These are phyloP conservation scores for Eucalyptus rudis DNA, from an alignment of 345 rosid species.

Conservation along the genomic window DNA sequence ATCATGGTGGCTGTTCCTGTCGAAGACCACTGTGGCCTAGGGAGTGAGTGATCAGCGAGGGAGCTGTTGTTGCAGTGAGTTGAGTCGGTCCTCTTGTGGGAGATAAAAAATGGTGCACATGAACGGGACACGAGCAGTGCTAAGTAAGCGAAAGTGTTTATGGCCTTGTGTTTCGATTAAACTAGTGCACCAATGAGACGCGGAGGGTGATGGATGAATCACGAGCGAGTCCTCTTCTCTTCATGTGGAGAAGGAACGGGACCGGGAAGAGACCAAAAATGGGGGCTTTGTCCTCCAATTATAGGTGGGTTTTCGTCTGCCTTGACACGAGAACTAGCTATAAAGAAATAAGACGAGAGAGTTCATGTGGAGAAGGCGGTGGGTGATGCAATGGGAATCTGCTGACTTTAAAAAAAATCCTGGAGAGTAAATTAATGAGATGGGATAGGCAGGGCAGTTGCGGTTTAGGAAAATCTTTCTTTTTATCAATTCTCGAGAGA, in stretches of 20 bases:
- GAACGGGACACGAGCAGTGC: background rate
- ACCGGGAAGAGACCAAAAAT: background rate
- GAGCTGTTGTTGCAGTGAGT: background rate
- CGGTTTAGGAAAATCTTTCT: background rate
- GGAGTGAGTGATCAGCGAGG: background rate
- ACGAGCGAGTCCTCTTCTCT: background rate
- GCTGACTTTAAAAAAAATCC: background rate
- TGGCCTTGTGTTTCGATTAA: background rate
- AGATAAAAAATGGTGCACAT: background rate
- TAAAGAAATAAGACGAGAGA: background rate
- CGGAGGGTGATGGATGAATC: background rate
- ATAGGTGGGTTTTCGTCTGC: background rate
- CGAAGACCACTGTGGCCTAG: background rate
- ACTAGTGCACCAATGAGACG: background rate
- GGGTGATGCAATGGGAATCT: background rate
- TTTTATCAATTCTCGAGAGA: background rate
- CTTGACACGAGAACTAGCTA: background rate
- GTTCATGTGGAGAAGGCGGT: background rate
- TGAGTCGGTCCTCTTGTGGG: background rate
- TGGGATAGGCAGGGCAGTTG: background rate
- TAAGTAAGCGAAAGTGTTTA: background rate
- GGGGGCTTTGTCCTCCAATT: background rate
- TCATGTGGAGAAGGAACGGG: background rate
- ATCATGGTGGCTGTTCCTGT: constrained; percentile 25
- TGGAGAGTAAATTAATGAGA: background rate